Percentiles rank a stretch among this genome's conserved stretches.
These are phyloP conservation scores for Cyanidiococcus yangmingshanensis DNA, from an alignment of 23 red algal genomes.

Conservation along the genomic window DNA sequence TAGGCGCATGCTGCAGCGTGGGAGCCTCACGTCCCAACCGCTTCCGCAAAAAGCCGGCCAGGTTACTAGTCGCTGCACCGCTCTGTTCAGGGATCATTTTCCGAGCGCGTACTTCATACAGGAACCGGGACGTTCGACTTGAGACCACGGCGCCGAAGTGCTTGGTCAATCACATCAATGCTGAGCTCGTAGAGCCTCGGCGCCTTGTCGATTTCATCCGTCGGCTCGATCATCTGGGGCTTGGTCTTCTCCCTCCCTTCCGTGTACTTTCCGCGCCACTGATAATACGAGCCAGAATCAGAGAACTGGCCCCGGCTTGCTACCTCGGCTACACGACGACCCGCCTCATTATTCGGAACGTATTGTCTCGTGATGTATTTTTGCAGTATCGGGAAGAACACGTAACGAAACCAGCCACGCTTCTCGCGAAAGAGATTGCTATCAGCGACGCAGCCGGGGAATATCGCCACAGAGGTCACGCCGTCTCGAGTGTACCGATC, in stretches of 20 bases:
- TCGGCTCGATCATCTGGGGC: slow-evolving; percentile 40
- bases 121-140: background rate
- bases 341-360: slow-evolving; percentile 64
- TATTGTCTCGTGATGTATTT: slow-evolving; percentile 79
- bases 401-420: slow-evolving; percentile 64
- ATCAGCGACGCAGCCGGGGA: slow-evolving; percentile 73
- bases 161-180: slow-evolving; percentile 3
- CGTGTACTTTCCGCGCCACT: slow-evolving; percentile 63
- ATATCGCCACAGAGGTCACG: slow-evolving; percentile 52
- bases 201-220: slow-evolving; percentile 57
- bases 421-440: slow-evolving; percentile 76
- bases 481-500: slow-evolving; percentile 38
- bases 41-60: too few relatives aligned
- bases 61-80: too few relatives aligned
- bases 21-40: too few relatives aligned
- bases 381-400: slow-evolving; percentile 80
- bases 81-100: too few relatives aligned
- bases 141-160: background rate
- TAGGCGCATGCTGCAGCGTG: too few relatives aligned
- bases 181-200: slow-evolving; percentile 62
- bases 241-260: slow-evolving; percentile 43
- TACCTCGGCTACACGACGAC: slow-evolving; percentile 49
- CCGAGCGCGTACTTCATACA: background rate
- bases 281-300: slow-evolving; percentile 63
- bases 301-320: slow-evolving; percentile 43